Evolutionary conservation across 2,329 filamentous ascomycete genomes (phyloP).

Genomic region (Rutstroemia sp.): DNA sequence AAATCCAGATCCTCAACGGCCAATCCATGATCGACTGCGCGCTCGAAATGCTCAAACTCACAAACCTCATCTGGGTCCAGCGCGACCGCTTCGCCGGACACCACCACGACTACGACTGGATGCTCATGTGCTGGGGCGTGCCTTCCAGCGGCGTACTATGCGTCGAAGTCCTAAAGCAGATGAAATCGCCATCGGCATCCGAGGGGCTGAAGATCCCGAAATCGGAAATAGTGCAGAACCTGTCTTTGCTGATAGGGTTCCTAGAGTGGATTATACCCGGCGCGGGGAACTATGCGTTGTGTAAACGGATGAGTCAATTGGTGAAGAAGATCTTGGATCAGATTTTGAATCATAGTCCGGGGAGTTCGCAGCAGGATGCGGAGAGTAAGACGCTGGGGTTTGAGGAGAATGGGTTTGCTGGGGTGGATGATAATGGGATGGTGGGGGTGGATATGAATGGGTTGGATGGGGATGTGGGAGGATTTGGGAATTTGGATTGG

Average conservation of each 20-base stretch:
- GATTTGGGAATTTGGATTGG: slow-evolving; percentile 26
- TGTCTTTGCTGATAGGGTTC: slow-evolving; percentile 44
- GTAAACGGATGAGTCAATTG: slow-evolving; percentile 38
- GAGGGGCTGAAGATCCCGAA: slow-evolving; percentile 34
- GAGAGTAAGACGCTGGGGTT: not conserved
- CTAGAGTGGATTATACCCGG: slow-evolving; percentile 43
- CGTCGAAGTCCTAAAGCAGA: slow-evolving; percentile 41
- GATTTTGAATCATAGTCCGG: slow-evolving; percentile 27
- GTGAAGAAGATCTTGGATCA: slow-evolving; percentile 45
- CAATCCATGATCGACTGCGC: slow-evolving; percentile 37
- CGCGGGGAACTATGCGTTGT: slow-evolving; percentile 42
- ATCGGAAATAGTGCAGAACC: slow-evolving; percentile 43
- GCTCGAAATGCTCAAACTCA: slow-evolving; percentile 40
- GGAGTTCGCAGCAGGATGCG: not conserved
- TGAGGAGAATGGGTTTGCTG: not conserved
- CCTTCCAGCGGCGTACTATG: slow-evolving; percentile 44
- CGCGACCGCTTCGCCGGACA: slow-evolving; percentile 37
- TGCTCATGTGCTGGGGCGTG: slow-evolving; percentile 41
- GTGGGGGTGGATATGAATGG: slow-evolving; percentile 9
- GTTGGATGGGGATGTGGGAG: slow-evolving; percentile 15
- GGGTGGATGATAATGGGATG: not conserved
- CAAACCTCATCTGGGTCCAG: slow-evolving; percentile 42
- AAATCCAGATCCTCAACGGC: slow-evolving; percentile 33
- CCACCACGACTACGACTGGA: slow-evolving; percentile 41
- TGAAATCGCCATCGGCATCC: slow-evolving; percentile 26